phyloP scores from a whole-genome alignment of 1,139 yeast species.

The Debaryomycetaceae sp. region DNA sequence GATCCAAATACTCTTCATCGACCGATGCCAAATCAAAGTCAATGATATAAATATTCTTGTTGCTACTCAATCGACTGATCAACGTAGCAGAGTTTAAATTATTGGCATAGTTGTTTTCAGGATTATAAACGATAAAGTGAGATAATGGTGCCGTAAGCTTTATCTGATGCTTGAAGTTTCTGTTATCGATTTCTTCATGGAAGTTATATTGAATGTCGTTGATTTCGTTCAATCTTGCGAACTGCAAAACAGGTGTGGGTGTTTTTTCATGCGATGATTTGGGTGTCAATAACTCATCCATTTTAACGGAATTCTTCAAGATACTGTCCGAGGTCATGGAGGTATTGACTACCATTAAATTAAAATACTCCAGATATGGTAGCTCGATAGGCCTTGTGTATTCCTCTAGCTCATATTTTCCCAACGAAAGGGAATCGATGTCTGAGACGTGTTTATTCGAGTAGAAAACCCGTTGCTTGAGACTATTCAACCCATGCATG shows the following conservation, averaged over 20 bases:
- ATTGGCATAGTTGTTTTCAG: slow-evolving; percentile 9
- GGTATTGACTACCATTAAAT: slow-evolving; percentile 16
- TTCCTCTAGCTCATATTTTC: slow-evolving; percentile 1
- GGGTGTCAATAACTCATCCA: slow-evolving; percentile 19
- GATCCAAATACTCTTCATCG: slow-evolving; percentile 1
- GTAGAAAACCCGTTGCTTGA: slow-evolving; percentile 25
- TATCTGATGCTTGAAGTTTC: slow-evolving; percentile 31
- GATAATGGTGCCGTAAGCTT: slow-evolving; percentile 31
- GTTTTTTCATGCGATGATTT: slow-evolving; percentile 4
- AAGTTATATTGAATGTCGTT: slow-evolving; percentile 2
- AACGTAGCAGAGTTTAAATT: slow-evolving; percentile 4
- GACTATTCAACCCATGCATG: slow-evolving; percentile 31
- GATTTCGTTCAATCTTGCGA: slow-evolving; percentile 11
- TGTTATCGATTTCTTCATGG: slow-evolving; percentile 22
- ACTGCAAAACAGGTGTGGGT: slow-evolving; percentile 2
- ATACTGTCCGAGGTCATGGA: slow-evolving; percentile 7
- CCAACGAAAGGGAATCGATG: slow-evolving; percentile 2
- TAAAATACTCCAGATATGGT: slow-evolving; percentile 9
- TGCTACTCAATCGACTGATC: slow-evolving; percentile 3
- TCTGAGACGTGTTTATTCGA: slow-evolving; percentile 3
- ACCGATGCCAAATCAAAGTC: slow-evolving; percentile 5
- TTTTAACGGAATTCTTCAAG: slow-evolving; percentile 19
- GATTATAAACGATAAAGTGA: slow-evolving; percentile 32
- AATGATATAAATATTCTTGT: slow-evolving; percentile 7
- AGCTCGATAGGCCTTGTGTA: slow-evolving; percentile 1